Evolutionary conservation across 2,329 filamentous ascomycete genomes (phyloP).

Genomic region (Drechslerella coelobrocha): DNA sequence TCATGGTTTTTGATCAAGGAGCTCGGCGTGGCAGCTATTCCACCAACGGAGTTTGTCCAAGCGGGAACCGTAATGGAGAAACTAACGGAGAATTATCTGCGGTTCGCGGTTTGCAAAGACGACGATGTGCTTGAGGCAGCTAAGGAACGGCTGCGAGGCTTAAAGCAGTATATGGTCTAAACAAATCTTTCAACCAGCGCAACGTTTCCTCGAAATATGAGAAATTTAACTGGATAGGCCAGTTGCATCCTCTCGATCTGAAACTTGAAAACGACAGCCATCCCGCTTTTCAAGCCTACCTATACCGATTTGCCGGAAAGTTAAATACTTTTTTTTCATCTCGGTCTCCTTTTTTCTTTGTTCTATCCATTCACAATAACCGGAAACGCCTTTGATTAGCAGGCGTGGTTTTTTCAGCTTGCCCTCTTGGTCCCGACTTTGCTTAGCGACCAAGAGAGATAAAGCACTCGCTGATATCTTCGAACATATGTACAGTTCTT

Average conservation of each 20-base stretch:
- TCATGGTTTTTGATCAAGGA: slow-evolving; percentile 97
- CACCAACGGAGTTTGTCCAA: slow-evolving; percentile 96
- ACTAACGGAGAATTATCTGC: slow-evolving; percentile 88
- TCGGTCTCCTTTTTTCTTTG: too few species aligned
- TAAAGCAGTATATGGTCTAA: slow-evolving; percentile 73
- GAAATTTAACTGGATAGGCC: neutral
- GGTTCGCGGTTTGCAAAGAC: slow-evolving; percentile 88
- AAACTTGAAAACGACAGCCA: too few species aligned
- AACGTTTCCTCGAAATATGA: neutral
- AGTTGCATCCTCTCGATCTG: neutral
- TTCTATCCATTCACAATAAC: too few species aligned
- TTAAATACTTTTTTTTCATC: too few species aligned
- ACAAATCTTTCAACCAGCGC: slow-evolving; percentile 40
- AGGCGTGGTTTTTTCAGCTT: neutral
- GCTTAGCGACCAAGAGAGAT: too few species aligned
- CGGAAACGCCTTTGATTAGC: too few species aligned
- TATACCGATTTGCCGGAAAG: too few species aligned
- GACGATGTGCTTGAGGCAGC: slow-evolving; percentile 82
- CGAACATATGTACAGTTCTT: slow-evolving; percentile 36
- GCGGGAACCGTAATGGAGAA: slow-evolving; percentile 71
- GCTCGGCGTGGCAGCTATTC: slow-evolving; percentile 92
- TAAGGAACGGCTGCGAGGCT: slow-evolving; percentile 74
- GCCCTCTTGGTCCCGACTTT: too few species aligned
- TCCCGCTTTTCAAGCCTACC: too few species aligned
- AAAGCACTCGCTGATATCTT: too few species aligned